phyloP scores from a whole-genome alignment of 495 filamentous ascomycete species.

The Annulohypoxylon bovei region DNA sequence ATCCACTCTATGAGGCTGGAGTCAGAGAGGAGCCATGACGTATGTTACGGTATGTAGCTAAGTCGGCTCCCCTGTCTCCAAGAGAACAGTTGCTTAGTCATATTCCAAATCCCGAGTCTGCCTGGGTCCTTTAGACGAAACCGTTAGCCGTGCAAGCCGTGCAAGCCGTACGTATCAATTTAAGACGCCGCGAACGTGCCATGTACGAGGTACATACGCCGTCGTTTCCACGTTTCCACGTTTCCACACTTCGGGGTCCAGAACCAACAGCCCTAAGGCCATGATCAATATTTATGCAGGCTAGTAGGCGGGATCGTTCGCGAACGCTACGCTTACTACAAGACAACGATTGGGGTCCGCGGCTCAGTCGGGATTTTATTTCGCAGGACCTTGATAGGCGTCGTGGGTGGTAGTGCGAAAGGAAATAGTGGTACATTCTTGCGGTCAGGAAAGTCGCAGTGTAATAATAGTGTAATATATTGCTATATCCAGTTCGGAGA shows the following conservation, averaged over 20 bases:
- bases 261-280: conserved; percentile 10
- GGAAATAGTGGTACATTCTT: conserved; percentile 5
- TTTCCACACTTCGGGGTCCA: neutral
- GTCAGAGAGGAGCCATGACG: neutral
- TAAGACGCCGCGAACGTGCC: conserved; percentile 13
- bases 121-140: neutral
- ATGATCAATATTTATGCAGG: conserved; percentile 25
- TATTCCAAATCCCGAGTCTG: neutral
- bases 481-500: conserved; percentile 9
- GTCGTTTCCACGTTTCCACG: conserved; percentile 7
- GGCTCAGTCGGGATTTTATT: conserved; percentile 17
- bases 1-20: neutral
- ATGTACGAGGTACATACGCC: neutral
- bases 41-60: neutral
- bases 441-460: conserved; percentile 11
- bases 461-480: conserved; percentile 2
- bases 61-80: neutral
- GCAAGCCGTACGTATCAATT: neutral
- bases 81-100: neutral
- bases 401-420: neutral
- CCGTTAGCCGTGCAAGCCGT: neutral
- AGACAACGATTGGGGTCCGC: conserved; percentile 11
- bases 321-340: conserved; percentile 35
- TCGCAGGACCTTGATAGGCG: neutral
- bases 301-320: conserved; percentile 9